Percentiles rank a stretch among this genome's conserved stretches.
phyloP scores from a whole-genome alignment of 306 rosid genomes.

The Cucurbita argyrosperma region DNA sequence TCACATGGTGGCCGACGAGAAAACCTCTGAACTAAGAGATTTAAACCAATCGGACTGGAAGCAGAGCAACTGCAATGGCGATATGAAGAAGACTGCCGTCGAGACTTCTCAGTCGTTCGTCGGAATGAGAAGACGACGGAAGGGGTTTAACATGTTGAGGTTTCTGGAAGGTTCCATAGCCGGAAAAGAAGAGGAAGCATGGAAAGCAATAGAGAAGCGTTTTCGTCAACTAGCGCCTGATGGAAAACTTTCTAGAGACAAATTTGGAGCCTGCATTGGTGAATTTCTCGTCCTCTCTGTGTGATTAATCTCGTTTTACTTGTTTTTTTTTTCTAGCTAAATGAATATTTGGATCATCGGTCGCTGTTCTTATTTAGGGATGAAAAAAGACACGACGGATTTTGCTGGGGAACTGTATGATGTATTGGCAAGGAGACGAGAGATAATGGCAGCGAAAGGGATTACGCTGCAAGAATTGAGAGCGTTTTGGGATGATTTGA shows the following conservation, averaged over 20 bases:
- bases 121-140: constrained; percentile 8
- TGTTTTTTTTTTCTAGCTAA: background rate
- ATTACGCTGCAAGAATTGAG: constrained; percentile 19
- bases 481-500: constrained; percentile 53
- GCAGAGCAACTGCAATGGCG: constrained; percentile 1
- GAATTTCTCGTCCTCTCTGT: background rate
- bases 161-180: constrained; percentile 55
- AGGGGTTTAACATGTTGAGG: constrained; percentile 51
- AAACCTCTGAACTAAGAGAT: background rate
- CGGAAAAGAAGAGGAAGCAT: constrained; percentile 66
- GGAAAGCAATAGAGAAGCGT: constrained; percentile 48
- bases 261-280: constrained; percentile 82
- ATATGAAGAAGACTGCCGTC: constrained; percentile 18
- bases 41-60: constrained; percentile 4
- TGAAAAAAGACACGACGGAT: constrained; percentile 47
- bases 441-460: constrained; percentile 15
- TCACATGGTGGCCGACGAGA: constrained; percentile 18
- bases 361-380: constrained; percentile 15
- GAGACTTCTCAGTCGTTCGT: constrained; percentile 2
- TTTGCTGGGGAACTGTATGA: constrained; percentile 46
- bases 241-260: constrained; percentile 44
- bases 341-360: background rate
- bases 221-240: constrained; percentile 32
- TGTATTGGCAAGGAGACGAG: constrained; percentile 38
- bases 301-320: background rate